Percentiles rank a stretch among this genome's conserved stretches.
These are phyloP conservation scores for Mycena leptocephala DNA, from an alignment of 768 basidiomycete species.

Conservation along the genomic window DNA sequence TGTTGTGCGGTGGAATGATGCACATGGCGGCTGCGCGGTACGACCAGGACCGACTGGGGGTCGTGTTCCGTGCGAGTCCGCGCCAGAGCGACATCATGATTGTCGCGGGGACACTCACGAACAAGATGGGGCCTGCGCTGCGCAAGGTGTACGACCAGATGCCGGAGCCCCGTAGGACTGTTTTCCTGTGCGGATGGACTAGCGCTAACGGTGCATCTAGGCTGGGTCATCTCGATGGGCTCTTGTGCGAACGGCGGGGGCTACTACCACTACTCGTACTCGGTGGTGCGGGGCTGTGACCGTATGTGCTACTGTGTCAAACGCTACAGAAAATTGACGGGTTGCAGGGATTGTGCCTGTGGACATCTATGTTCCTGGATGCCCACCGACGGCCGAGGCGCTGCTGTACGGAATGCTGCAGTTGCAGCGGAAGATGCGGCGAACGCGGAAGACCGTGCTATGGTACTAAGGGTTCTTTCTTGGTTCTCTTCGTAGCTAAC, in stretches of 20 bases:
- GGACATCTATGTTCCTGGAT: conserved; percentile 98
- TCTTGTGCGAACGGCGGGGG: conserved; percentile 99
- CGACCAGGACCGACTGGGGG: conserved; percentile 97
- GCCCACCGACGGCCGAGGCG: conserved; percentile 96
- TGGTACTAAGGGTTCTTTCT: conserved; percentile 70
- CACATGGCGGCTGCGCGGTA: conserved; percentile 99
- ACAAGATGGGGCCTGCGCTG: conserved; percentile 99
- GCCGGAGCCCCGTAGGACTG: conserved; percentile 91
- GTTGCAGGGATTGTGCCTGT: conserved; percentile 93
- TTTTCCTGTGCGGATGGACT: conserved; percentile 14
- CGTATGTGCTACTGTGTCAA: conserved; percentile 64
- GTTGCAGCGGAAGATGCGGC: conserved; percentile 96
- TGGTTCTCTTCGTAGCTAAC: conserved; percentile 10
- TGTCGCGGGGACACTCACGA: conserved; percentile 98
- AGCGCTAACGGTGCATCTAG: conserved; percentile 50
- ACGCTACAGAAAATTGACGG: conserved; percentile 25
- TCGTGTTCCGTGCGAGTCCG: conserved; percentile 99
- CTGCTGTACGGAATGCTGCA: conserved; percentile 97
- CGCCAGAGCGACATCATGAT: conserved; percentile 99
- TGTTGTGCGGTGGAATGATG: conserved; percentile 99
- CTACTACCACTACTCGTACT: conserved; percentile 98
- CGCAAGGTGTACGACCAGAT: conserved; percentile 98
- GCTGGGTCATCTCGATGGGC: conserved; percentile 99
- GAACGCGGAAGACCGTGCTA: conserved; percentile 87
- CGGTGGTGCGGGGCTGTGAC: conserved; percentile 98